Evolutionary conservation across 129 eudicot genomes (phyloP), one percentile per base, ranked within the genome.

Genomic region (Oenanthe sinensis): DNA sequence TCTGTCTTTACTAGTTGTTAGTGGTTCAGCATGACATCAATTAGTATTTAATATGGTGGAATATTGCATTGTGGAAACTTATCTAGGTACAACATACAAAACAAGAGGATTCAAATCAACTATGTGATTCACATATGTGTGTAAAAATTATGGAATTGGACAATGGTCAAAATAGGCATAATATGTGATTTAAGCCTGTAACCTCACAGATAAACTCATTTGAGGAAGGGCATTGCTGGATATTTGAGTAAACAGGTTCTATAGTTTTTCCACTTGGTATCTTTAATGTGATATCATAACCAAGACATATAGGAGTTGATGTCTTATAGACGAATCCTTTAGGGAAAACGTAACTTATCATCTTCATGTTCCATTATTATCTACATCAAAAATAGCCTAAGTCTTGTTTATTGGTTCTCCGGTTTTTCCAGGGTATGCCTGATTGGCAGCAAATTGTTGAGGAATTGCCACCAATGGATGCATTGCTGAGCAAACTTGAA

Each of bases 391-490:
- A 68, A 16, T 69, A 37, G 20, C 45, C 24, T 39, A 70, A 36
- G 15, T 70, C 43, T 36, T 39, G 1, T 70, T 70, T 19, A 67
- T 26, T 30, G 19, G 43, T 67, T 67, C 36, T 48, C 47, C 30
- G 8, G n/a, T 22, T 62, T 10, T 54, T 24, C 89, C 89, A 91
- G 93, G 97, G 95, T 26, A 85, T 96, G 96, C 99, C 99, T 44
- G 97, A 92, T 85, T 96, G 99, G 99, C 84, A 83, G 83, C 89
- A 90, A 81, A 89, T 96, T 72, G 80, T 87, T 87, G 86, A 92
- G 88, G 99, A 96, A 77, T 75, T 96, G 83, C 99, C 99, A n/a
- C 87, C 90, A 70, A 87, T 88, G 96, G 99, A 96, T 55, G 93
- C 88, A 36, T 83, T 96, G 43, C 82, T 92, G 52, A 90, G 99